phyloP scores from a whole-genome alignment of 306 rosid genomes.

The Corylus heterophylla region DNA sequence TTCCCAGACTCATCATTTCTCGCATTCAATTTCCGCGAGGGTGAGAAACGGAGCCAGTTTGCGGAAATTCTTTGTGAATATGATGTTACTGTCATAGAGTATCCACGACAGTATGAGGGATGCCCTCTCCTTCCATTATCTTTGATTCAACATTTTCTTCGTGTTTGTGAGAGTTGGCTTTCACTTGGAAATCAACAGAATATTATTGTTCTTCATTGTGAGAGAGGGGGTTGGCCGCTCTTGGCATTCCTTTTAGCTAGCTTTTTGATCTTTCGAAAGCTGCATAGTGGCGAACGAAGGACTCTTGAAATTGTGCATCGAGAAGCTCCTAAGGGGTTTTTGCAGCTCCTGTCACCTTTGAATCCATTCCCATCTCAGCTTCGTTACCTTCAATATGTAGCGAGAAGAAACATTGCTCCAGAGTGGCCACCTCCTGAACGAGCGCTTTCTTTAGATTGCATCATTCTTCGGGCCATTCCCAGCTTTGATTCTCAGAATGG shows the following conservation, averaged over 20 bases:
- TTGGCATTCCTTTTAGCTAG: constrained; percentile 79
- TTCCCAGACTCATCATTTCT: constrained; percentile 90
- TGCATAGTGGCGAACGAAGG: constrained; percentile 74
- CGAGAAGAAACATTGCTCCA: constrained; percentile 79
- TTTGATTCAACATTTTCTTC: constrained; percentile 86
- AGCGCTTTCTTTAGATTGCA: constrained; percentile 85
- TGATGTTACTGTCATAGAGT: constrained; percentile 88
- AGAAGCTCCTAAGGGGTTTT: constrained; percentile 91
- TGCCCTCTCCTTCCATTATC: constrained; percentile 85
- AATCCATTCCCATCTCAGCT: constrained; percentile 96
- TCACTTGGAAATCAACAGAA: constrained; percentile 61
- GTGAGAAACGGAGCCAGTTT: constrained; percentile 73
- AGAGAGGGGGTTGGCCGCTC: constrained; percentile 98
- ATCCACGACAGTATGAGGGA: constrained; percentile 95
- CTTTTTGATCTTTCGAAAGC: constrained; percentile 63
- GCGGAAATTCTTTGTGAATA: constrained; percentile 62
- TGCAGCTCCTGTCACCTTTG: constrained; percentile 80
- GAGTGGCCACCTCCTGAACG: constrained; percentile 98
- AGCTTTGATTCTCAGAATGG: constrained; percentile 81
- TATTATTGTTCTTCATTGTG: constrained; percentile 82
- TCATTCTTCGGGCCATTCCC: constrained; percentile 85
- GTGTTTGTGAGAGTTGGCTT: constrained; percentile 88
- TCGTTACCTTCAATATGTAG: constrained; percentile 87
- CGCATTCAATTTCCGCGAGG: constrained; percentile 93
- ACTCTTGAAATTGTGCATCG: constrained; percentile 90